Evolutionary conservation across 805 yeast genomes (phyloP).

Genomic region (Monosporozyma yasuniensis): DNA sequence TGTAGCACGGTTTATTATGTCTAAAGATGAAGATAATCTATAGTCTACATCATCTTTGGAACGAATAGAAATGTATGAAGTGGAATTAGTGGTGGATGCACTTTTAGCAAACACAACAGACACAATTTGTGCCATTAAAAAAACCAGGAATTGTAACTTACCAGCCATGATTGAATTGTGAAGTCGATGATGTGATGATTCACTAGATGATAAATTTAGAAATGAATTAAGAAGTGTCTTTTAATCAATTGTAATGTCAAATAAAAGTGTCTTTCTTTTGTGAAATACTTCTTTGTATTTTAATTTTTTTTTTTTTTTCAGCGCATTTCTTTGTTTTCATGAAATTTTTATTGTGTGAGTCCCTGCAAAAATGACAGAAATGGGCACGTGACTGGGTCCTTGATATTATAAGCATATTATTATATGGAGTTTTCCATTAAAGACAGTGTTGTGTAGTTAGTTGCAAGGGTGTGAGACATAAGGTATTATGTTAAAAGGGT

Average conservation of each 20-base stretch:
- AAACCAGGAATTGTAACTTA: neutral
- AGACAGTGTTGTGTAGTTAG: no score
- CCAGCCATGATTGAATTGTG: constrained; percentile 22
- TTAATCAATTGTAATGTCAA: neutral
- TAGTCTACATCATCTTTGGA: constrained; percentile 3
- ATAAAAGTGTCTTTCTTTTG: neutral
- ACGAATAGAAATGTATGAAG: constrained; percentile 8
- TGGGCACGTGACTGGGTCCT: neutral
- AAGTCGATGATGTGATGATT: neutral
- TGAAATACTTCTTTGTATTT: neutral
- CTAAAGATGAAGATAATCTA: constrained; percentile 1
- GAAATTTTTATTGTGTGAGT: neutral
- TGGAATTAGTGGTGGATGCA: constrained; percentile 2
- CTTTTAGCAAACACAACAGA: constrained; percentile 3
- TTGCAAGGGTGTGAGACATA: no score
- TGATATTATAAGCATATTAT: no score
- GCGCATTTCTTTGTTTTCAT: neutral
- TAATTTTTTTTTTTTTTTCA: neutral
- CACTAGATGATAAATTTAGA: no score
- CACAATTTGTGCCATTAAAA: constrained; percentile 2
- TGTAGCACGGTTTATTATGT: constrained; percentile 6
- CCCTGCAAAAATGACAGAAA: neutral
- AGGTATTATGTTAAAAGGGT: no score
- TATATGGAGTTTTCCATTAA: neutral
- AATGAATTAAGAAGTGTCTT: neutral